phyloP scores from a whole-genome alignment of 805 yeast genomes.

The Tetrapisispora arboricola region DNA sequence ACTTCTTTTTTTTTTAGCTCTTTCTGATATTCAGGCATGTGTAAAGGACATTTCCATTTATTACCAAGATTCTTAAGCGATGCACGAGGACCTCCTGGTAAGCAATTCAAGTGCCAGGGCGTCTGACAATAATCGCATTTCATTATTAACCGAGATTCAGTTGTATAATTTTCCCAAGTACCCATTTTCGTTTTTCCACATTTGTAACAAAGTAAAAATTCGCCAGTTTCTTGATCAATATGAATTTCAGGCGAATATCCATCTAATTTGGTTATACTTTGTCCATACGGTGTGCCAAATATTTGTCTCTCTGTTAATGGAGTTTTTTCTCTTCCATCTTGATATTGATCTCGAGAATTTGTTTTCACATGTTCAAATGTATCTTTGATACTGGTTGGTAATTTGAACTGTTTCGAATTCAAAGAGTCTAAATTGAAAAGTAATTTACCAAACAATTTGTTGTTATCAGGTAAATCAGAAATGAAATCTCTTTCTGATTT shows the following conservation, averaged over 20 bases:
- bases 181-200: conserved; percentile 65
- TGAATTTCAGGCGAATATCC: conserved; percentile 48
- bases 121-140: conserved; percentile 78
- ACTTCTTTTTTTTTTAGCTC: conserved; percentile 9
- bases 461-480: conserved; percentile 6
- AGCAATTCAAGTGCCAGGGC: conserved; percentile 84
- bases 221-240: conserved; percentile 49
- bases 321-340: conserved; percentile 42
- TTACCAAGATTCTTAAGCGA: conserved; percentile 61
- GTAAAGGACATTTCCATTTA: conserved; percentile 91
- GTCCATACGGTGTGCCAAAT: conserved; percentile 36
- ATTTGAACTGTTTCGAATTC: conserved; percentile 55
- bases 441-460: conserved; percentile 42
- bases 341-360: conserved; percentile 63
- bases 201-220: conserved; percentile 59
- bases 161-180: conserved; percentile 31
- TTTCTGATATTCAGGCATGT: conserved; percentile 29
- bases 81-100: conserved; percentile 59
- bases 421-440: conserved; percentile 46
- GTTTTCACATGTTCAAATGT: conserved; percentile 62
- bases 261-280: conserved; percentile 25
- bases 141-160: conserved; percentile 42
- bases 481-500: conserved; percentile 17
- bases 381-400: conserved; percentile 64
- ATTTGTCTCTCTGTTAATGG: conserved; percentile 33